Conservation (phyloP, 179 eudicot genomes). For the Carnegiea gigantea region DNA sequence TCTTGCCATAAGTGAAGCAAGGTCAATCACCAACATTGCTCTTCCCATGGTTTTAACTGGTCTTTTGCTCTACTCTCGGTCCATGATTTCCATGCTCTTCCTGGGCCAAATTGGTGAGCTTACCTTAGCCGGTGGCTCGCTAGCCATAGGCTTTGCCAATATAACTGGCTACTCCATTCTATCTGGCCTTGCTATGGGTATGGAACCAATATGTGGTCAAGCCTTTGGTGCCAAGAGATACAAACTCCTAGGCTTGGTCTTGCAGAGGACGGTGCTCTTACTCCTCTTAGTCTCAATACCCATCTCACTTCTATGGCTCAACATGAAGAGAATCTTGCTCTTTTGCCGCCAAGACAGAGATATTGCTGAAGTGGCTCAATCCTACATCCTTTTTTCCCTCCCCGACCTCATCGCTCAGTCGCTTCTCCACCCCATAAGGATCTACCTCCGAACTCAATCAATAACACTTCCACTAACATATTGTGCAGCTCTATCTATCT, state of each 20-base stretch:
- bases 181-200: slow-evolving; percentile 32
- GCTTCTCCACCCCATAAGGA: slow-evolving; percentile 32
- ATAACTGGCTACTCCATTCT: slow-evolving; percentile 22
- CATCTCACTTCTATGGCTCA: slow-evolving; percentile 39
- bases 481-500: slow-evolving; percentile 30
- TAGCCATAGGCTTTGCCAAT: slow-evolving; percentile 33
- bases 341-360: slow-evolving; percentile 34
- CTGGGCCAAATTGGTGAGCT: slow-evolving; percentile 40
- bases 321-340: slow-evolving; percentile 32
- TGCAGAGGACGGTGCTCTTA: slow-evolving; percentile 37
- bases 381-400: slow-evolving; percentile 35
- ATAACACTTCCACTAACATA: slow-evolving; percentile 31
- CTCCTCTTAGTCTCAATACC: slow-evolving; percentile 35
- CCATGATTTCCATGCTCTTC: slow-evolving; percentile 44
- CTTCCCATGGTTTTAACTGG: slow-evolving; percentile 57
- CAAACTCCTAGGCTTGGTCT: slow-evolving; percentile 32
- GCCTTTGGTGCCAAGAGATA: slow-evolving; percentile 36
- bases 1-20: slow-evolving; percentile 36
- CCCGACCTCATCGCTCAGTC: slow-evolving; percentile 38
- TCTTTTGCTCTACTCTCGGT: slow-evolving; percentile 34
- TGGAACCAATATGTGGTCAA: slow-evolving; percentile 44
- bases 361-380: slow-evolving; percentile 33
- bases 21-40: slow-evolving; percentile 44
- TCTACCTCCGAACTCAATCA: slow-evolving; percentile 34
- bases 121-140: slow-evolving; percentile 39